phyloP scores from a whole-genome alignment of 179 eudicot genomes.

The Gypsophila paniculata region DNA sequence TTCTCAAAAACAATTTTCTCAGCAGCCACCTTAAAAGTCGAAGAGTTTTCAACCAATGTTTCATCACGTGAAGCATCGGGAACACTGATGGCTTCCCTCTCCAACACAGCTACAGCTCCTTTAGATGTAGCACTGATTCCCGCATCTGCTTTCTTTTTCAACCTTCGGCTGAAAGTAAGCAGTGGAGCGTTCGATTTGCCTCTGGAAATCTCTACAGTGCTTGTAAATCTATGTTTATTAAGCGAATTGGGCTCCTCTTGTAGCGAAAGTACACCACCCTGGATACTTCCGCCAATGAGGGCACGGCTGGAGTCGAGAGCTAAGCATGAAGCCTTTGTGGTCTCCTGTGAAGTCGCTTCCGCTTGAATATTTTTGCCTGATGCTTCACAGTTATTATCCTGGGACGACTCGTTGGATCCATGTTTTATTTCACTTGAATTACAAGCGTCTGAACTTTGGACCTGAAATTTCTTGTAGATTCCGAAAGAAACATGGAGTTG shows the following conservation, averaged over 20 bases:
- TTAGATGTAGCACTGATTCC: slow-evolving; percentile 16
- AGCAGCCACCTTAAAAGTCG: slow-evolving; percentile 17
- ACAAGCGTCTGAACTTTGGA: slow-evolving; percentile 18
- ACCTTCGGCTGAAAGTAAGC: slow-evolving; percentile 49
- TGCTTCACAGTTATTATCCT: slow-evolving; percentile 16
- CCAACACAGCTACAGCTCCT: slow-evolving; percentile 13
- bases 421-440: slow-evolving; percentile 14
- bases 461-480: slow-evolving; percentile 13
- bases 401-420: slow-evolving; percentile 19
- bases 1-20: slow-evolving; percentile 8
- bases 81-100: slow-evolving; percentile 9
- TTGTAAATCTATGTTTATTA: slow-evolving; percentile 6
- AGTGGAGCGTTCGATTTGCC: slow-evolving; percentile 32
- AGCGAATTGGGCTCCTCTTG: slow-evolving; percentile 22
- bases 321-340: slow-evolving; percentile 19
- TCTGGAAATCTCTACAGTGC: slow-evolving; percentile 21
- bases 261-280: slow-evolving; percentile 26
- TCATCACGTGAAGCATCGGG: slow-evolving; percentile 23
- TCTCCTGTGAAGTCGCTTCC: slow-evolving; percentile 16
- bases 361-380: slow-evolving; percentile 17
- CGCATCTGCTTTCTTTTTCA: slow-evolving; percentile 34
- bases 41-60: slow-evolving; percentile 9
- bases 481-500: slow-evolving; percentile 18
- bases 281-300: slow-evolving; percentile 18
- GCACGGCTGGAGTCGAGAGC: slow-evolving; percentile 22